Evolutionary conservation across 169 alveolate genomes (phyloP).

Genomic region (Sarcocystis neurona): DNA sequence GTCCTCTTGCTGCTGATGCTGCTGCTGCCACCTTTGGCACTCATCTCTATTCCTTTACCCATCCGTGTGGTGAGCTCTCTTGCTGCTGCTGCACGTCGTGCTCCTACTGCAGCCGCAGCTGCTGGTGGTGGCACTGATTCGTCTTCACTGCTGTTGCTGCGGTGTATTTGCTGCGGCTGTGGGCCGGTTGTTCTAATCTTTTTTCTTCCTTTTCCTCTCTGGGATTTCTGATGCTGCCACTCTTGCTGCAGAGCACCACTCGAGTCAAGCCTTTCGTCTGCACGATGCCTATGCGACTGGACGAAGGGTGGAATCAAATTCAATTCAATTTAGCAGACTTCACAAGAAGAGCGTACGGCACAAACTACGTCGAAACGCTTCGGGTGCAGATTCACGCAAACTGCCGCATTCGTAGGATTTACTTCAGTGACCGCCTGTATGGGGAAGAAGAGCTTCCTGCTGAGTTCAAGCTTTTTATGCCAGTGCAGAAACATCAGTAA

Average conservation of each 20-base stretch:
- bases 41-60: no score
- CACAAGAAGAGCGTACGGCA: conserved; percentile 97
- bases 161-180: no score
- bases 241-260: conserved; percentile 77
- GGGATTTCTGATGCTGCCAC: not conserved
- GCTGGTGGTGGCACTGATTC: no score
- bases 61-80: no score
- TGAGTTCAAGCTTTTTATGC: conserved; percentile 80
- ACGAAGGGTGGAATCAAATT: conserved; percentile 97
- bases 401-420: conserved; percentile 94
- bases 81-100: no score
- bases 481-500: conserved; percentile 57
- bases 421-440: conserved; percentile 93
- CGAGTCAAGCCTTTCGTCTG: conserved; percentile 96
- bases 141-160: no score
- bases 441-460: conserved; percentile 82
- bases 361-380: conserved; percentile 94
- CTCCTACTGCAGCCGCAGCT: no score
- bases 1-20: no score
- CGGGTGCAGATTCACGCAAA: conserved; percentile 95
- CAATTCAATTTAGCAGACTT: conserved; percentile 95
- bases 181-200: not conserved
- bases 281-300: conserved; percentile 97
- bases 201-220: not conserved
- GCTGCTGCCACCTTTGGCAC: no score